Conservation (phyloP, 192 early-diverging fungal genomes). For the Umbelopsis isabellina region DNA sequence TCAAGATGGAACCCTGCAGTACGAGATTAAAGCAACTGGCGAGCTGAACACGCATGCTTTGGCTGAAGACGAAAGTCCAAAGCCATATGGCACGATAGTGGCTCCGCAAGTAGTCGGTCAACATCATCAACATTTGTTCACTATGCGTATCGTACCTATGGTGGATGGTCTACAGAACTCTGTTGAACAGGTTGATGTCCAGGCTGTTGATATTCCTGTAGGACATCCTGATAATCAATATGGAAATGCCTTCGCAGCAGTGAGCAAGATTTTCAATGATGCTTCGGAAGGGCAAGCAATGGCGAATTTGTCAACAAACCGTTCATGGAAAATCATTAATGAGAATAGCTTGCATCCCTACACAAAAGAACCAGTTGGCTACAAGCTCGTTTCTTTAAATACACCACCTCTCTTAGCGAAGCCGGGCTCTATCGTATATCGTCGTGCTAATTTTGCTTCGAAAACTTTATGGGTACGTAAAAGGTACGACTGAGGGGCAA, state of each 20-base stretch:
- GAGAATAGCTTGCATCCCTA: slow-evolving; percentile 36
- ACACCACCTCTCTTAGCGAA: slow-evolving; percentile 33
- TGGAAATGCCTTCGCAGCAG: slow-evolving; percentile 37
- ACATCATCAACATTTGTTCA: slow-evolving; percentile 47
- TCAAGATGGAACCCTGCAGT: slow-evolving; percentile 46
- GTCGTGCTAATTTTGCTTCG: slow-evolving; percentile 41
- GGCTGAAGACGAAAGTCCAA: slow-evolving; percentile 42
- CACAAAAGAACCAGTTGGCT: slow-evolving; percentile 36
- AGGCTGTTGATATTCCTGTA: slow-evolving; percentile 28
- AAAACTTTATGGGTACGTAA: slow-evolving; percentile 32
- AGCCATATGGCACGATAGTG: slow-evolving; percentile 37
- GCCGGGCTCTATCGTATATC: slow-evolving; percentile 37
- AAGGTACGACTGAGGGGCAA: too few relatives aligned
- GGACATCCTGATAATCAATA: slow-evolving; percentile 36
- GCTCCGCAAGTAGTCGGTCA: slow-evolving; percentile 45
- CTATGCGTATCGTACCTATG: slow-evolving; percentile 49
- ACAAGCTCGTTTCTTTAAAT: slow-evolving; percentile 33
- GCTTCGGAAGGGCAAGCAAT: slow-evolving; percentile 29
- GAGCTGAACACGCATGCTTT: slow-evolving; percentile 44
- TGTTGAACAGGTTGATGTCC: slow-evolving; percentile 31
- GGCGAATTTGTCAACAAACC: slow-evolving; percentile 21
- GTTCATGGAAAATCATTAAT: slow-evolving; percentile 46
- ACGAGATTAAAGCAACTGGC: slow-evolving; percentile 48
- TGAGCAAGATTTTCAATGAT: slow-evolving; percentile 31
- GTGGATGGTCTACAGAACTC: slow-evolving; percentile 42